Percentiles rank a stretch among this genome's conserved stretches.
Evolutionary conservation across 1,284 basidiomycete species (phyloP).

Genomic region (Trichosporon sp.): DNA sequence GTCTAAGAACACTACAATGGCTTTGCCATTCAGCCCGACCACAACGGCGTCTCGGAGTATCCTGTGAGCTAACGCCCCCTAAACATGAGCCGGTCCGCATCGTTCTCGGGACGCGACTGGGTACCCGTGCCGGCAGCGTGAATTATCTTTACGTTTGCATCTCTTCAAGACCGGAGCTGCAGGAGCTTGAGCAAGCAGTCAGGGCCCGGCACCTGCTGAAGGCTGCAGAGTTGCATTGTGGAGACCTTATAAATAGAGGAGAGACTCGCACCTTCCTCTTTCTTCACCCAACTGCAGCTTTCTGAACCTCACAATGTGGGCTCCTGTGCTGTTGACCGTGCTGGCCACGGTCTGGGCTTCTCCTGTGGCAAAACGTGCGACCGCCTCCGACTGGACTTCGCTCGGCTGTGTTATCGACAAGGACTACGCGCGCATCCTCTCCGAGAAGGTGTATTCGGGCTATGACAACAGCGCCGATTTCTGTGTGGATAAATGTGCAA

Average conservation of each 20-base stretch:
- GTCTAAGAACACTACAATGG: too few relatives aligned
- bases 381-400: conserved; percentile 7
- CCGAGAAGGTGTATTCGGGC: conserved; percentile 10
- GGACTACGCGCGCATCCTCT: conserved; percentile 21
- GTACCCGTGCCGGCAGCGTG: background rate
- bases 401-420: conserved; percentile 41
- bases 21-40: too few relatives aligned
- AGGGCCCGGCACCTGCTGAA: background rate
- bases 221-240: background rate
- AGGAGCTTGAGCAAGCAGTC: background rate
- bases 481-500: conserved; percentile 39
- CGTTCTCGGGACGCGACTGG: background rate
- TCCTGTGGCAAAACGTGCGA: background rate
- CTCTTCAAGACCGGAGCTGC: background rate
- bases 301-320: background rate
- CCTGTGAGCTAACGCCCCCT: background rate
- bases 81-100: background rate
- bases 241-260: background rate
- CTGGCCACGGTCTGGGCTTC: background rate
- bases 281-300: background rate
- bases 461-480: conserved; percentile 34
- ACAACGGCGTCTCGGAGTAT: background rate
- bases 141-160: background rate
- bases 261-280: background rate
- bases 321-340: background rate